Evolutionary conservation across 768 basidiomycete genomes (phyloP).

Genomic region (Mycena maculata): DNA sequence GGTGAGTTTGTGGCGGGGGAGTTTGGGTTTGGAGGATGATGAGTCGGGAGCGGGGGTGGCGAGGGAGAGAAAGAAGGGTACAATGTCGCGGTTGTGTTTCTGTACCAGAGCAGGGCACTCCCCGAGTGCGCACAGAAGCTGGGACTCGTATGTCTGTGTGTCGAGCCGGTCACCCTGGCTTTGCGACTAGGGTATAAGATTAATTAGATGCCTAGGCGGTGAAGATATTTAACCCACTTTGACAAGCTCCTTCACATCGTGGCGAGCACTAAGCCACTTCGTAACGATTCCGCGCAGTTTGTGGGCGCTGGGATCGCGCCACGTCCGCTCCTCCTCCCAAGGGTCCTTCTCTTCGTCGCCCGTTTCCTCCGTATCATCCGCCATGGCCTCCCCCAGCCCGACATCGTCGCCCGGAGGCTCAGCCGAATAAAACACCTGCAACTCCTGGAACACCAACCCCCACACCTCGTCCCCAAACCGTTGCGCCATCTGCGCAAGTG

Average conservation of each 20-base stretch:
- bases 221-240: slow-evolving; percentile 49
- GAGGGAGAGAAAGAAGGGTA: slow-evolving; percentile 82
- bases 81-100: slow-evolving; percentile 86
- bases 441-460: slow-evolving; percentile 73
- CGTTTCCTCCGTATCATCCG: slow-evolving; percentile 16
- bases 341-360: slow-evolving; percentile 50
- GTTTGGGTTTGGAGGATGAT: slow-evolving; percentile 49
- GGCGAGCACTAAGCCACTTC: slow-evolving; percentile 58
- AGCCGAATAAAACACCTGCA: slow-evolving; percentile 51
- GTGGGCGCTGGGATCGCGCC: slow-evolving; percentile 82
- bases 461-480: slow-evolving; percentile 81
- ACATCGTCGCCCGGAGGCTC: slow-evolving; percentile 28
- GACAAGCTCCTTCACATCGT: slow-evolving; percentile 41
- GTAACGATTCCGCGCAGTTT: slow-evolving; percentile 62
- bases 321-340: slow-evolving; percentile 79
- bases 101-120: slow-evolving; percentile 80
- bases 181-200: slow-evolving; percentile 42
- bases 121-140: slow-evolving; percentile 79
- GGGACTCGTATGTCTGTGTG: slow-evolving; percentile 78
- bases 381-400: slow-evolving; percentile 7
- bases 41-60: slow-evolving; percentile 49
- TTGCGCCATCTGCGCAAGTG: slow-evolving; percentile 63
- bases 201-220: background rate
- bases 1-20: slow-evolving; percentile 71
- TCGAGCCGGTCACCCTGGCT: slow-evolving; percentile 72